Percentiles rank a stretch among this genome's conserved stretches.
Evolutionary conservation across 495 filamentous ascomycete genomes (phyloP).

Genomic region (Corynascus novoguineensis): DNA sequence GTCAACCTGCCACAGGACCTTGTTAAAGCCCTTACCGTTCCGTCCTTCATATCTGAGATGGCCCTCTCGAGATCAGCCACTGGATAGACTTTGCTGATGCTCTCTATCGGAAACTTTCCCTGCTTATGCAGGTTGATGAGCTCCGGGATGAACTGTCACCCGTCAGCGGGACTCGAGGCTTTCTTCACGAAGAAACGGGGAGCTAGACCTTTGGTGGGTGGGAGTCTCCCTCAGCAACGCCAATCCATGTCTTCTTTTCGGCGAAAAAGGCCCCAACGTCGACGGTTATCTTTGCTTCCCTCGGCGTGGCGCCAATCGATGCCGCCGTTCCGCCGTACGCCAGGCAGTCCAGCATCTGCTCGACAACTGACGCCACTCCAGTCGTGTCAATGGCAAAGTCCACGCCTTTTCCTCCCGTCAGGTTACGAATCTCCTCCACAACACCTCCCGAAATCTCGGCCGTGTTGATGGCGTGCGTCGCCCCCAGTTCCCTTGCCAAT

Average conservation of each 20-base stretch:
- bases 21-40: constrained; percentile 23
- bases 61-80: constrained; percentile 38
- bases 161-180: not conserved
- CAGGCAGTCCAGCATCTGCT: constrained; percentile 18
- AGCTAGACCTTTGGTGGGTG: constrained; percentile 12
- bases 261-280: constrained; percentile 11
- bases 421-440: constrained; percentile 6
- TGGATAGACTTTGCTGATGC: constrained; percentile 40
- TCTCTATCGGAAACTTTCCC: constrained; percentile 39
- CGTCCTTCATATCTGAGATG: constrained; percentile 35
- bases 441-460: constrained; percentile 8
- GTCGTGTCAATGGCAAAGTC: constrained; percentile 18
- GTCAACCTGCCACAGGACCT: not conserved
- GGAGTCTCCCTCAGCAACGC: constrained; percentile 19
- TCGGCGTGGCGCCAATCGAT: constrained; percentile 7
- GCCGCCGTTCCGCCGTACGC: constrained; percentile 12
- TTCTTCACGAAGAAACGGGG: too few species aligned
- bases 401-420: constrained; percentile 7
- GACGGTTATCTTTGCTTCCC: not conserved
- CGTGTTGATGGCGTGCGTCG: constrained; percentile 37
- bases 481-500: constrained; percentile 40
- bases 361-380: constrained; percentile 6
- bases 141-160: constrained; percentile 30
- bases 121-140: constrained; percentile 35
- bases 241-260: constrained; percentile 24